Percentiles rank a stretch among this genome's conserved stretches.
Evolutionary conservation across 2,329 filamentous ascomycete genomes (phyloP).

Genomic region (Claviceps digitariae): DNA sequence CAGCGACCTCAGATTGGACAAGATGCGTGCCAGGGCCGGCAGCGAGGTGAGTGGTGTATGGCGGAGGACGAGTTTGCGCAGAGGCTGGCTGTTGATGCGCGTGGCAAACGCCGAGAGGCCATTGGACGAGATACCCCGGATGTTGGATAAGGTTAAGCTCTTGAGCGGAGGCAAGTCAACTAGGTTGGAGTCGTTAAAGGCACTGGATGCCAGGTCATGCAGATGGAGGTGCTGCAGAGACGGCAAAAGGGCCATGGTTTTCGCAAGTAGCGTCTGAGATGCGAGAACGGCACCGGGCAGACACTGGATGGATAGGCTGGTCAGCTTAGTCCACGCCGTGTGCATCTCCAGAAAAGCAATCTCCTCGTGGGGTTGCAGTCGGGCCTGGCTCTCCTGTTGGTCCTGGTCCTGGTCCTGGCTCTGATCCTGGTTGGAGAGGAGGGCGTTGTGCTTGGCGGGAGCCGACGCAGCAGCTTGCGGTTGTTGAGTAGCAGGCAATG

Average conservation of each 20-base stretch:
- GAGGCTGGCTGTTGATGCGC: constrained; percentile 27
- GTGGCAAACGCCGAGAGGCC: constrained; percentile 46
- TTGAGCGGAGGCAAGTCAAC: constrained; percentile 40
- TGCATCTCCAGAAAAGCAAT: constrained; percentile 37
- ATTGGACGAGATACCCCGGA: constrained; percentile 40
- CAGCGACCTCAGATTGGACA: constrained; percentile 39
- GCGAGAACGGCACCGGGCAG: constrained; percentile 40
- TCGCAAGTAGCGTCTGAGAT: constrained; percentile 37
- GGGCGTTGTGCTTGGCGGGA: constrained; percentile 11
- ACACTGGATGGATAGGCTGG: constrained; percentile 45
- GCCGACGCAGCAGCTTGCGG: constrained; percentile 15
- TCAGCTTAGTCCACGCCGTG: constrained; percentile 39
- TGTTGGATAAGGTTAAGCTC: constrained; percentile 40
- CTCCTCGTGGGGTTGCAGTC: constrained; percentile 19
- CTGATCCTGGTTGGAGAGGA: constrained; percentile 11
- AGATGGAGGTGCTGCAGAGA: constrained; percentile 45
- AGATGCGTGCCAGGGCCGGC: constrained; percentile 42
- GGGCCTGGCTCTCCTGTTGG: constrained; percentile 15
- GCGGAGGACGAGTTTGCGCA: constrained; percentile 39
- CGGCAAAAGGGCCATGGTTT: constrained; percentile 36
- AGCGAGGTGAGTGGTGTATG: constrained; percentile 43
- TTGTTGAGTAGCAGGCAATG: background rate
- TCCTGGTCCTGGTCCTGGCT: constrained; percentile 17
- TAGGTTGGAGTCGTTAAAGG: constrained; percentile 44
- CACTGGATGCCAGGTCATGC: constrained; percentile 39